phyloP scores from a whole-genome alignment of 805 yeast genomes.

The Ogataea paradorogensis region DNA sequence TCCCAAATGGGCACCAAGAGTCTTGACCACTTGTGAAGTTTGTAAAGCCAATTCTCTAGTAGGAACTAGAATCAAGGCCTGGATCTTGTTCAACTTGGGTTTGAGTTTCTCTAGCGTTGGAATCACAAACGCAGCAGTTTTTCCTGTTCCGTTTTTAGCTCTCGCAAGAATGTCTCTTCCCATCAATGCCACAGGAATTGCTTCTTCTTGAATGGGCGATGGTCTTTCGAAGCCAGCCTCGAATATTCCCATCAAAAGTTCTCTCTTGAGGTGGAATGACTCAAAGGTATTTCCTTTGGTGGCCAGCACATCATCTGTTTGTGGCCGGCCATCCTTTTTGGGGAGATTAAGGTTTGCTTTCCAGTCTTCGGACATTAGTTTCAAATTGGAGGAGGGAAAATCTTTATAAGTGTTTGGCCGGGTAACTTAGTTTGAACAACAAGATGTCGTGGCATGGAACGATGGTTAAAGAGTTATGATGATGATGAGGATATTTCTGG shows the following conservation, averaged over 20 bases:
- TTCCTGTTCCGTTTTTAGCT: conserved; percentile 98
- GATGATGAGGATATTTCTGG: too few species aligned
- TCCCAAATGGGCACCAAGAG: conserved; percentile 90
- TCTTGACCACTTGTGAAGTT: conserved; percentile 95
- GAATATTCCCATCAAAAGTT: conserved; percentile 94
- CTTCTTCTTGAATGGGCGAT: conserved; percentile 95
- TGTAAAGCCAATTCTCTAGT: conserved; percentile 97
- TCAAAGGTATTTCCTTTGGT: conserved; percentile 91
- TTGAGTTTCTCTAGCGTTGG: conserved; percentile 88
- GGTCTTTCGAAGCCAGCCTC: conserved; percentile 99
- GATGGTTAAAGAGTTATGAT: too few species aligned
- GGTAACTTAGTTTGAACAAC: background rate
- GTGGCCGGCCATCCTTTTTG: conserved; percentile 85
- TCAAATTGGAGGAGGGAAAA: conserved; percentile 6
- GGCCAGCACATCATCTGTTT: conserved; percentile 91
- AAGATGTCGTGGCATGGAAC: too few species aligned
- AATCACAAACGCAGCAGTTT: conserved; percentile 95
- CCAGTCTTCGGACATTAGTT: conserved; percentile 53
- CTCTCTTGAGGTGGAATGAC: conserved; percentile 87
- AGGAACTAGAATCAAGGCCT: conserved; percentile 91
- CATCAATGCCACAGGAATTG: conserved; percentile 91
- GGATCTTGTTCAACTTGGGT: conserved; percentile 80
- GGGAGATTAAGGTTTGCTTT: conserved; percentile 74
- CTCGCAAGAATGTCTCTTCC: conserved; percentile 96
- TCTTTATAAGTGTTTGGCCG: conserved; percentile 11